These are phyloP conservation scores for Epichloe bromicola DNA, from an alignment of 2,329 filamentous ascomycete species.

Conservation along the genomic window DNA sequence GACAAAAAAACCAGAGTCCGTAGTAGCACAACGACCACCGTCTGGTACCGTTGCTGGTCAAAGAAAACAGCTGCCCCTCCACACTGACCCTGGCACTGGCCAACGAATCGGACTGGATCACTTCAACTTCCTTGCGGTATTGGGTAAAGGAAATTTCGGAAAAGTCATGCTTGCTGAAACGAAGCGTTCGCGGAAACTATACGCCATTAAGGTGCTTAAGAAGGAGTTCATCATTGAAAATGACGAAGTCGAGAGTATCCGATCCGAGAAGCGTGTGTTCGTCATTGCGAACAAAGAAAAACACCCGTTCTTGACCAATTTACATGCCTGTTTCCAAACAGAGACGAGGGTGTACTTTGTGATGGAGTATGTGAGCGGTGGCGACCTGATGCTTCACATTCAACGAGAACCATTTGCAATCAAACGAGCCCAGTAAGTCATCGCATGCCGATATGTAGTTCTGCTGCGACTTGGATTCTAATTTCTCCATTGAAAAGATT, in stretches of 20 bases:
- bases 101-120: slow-evolving; percentile 89
- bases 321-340: slow-evolving; percentile 98
- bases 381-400: slow-evolving; percentile 98
- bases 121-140: slow-evolving; percentile 96
- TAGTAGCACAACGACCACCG: slow-evolving; percentile 18
- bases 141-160: slow-evolving; percentile 98
- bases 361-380: slow-evolving; percentile 98
- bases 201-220: slow-evolving; percentile 97
- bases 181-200: slow-evolving; percentile 80
- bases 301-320: slow-evolving; percentile 86
- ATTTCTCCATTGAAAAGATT: slow-evolving; percentile 43
- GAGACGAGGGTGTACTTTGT: slow-evolving; percentile 98
- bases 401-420: slow-evolving; percentile 92
- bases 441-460: slow-evolving; percentile 8
- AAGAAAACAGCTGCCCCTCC: slow-evolving; percentile 53
- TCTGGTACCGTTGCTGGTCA: slow-evolving; percentile 18
- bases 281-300: slow-evolving; percentile 93
- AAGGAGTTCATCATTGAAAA: slow-evolving; percentile 99
- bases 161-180: slow-evolving; percentile 99
- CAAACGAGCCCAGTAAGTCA: slow-evolving; percentile 80
- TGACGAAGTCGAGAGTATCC: slow-evolving; percentile 94
- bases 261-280: slow-evolving; percentile 96
- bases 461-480: background rate
- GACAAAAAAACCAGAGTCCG: slow-evolving; percentile 25
- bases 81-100: slow-evolving; percentile 59